Base-by-base conservation (phyloP, 345 rosid genomes). In the Microcos paniculata region DNA sequence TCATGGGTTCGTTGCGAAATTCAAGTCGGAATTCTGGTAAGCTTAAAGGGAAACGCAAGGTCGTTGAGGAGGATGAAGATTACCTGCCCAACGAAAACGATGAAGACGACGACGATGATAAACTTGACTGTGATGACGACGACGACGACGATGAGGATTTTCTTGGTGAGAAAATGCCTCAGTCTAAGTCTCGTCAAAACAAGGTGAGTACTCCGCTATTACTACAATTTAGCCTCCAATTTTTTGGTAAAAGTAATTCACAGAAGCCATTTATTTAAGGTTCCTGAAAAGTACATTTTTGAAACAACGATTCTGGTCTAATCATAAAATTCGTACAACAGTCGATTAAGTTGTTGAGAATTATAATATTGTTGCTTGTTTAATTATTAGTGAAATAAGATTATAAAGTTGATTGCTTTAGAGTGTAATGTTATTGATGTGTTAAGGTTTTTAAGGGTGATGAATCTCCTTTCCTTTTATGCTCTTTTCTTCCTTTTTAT, bases 1-100 rank as follows among this genome's bases (percentile, higher is more conserved):
- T 91, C 33, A 73, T 80, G 78, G 82, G 70, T 56, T 80, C 92
- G 38, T 51, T 79, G 58, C 83, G 30, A 61, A 81, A 62, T 53
- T 74, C 77, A 31, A 46, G 38, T 64, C 83, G 45, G 61, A 78
- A 55, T 48, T 75, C 77, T 21, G 40, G 63, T 8, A 76, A 74
- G 70, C 43, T 30, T 21, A 84, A 83, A 77, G 90, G 85, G 69
- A 88, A 89, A 76, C 79, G 83, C 43, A 90, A 78, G 82, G 75
- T 84, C 57, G 71, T 53, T 53, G 83, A 85, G 28, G 92, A 90
- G 23, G 93, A 92, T 63, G 94, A 87, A 63, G 98, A 92, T 76
- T 94, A 89, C 64, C 79, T 24, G 70, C 97, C 93, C 46, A 73
- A 46, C 65, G 68, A 75, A 2, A 80, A n/a, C 4, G 80, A 65